Evolutionary conservation across 768 basidiomycete genomes (phyloP), one percentile per base, ranked within the genome.

Genomic region (Lentinula boryana): DNA sequence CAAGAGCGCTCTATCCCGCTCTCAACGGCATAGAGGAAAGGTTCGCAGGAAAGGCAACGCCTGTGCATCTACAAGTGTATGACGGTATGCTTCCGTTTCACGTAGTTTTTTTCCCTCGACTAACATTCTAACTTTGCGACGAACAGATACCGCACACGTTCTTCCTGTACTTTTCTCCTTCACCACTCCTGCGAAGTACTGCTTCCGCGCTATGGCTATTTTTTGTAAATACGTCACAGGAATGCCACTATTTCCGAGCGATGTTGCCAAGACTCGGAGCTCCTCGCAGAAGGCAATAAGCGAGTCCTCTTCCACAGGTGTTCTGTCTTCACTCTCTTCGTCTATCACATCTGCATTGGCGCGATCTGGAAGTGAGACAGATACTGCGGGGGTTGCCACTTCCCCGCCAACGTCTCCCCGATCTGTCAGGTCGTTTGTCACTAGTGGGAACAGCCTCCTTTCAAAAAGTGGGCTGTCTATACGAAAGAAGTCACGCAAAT

Each of bases 21-120:
- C 69, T 89, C 23, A 68, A 76, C 7, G 81, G 76, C 10, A 85
- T 88, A 62, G 86, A 85, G 67, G 66, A 71, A 15, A 76, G 77
- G 10, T 73, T 74, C 64, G 69, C 72, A n/a, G 78, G 27, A 12
- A 50, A 50, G 49, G 32, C 89, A 1, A 94, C 95, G 1, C 79
- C 87, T 60, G 93, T 96, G 16, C 95, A 98, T 74, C 76, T 98
- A 10, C 95, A 98, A 71, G 85, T 97, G 1, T 97, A 94, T 68
- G 95, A 98, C 68, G 93, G 92, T 81, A 71, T 66, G 70, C 76
- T 69, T 44, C 31, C n/a, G 36, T 54, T 9, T 18, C 21, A 9
- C n/a, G 46, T 48, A 10, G 16, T 23, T 8, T 31, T 31, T 48
- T 48, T 16, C 46, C 54, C 66, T 56, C 44, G 33, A n/a, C 44